Evolutionary conservation across 495 filamentous ascomycete species (phyloP).

Genomic region (Aspergillus bertholletiae): DNA sequence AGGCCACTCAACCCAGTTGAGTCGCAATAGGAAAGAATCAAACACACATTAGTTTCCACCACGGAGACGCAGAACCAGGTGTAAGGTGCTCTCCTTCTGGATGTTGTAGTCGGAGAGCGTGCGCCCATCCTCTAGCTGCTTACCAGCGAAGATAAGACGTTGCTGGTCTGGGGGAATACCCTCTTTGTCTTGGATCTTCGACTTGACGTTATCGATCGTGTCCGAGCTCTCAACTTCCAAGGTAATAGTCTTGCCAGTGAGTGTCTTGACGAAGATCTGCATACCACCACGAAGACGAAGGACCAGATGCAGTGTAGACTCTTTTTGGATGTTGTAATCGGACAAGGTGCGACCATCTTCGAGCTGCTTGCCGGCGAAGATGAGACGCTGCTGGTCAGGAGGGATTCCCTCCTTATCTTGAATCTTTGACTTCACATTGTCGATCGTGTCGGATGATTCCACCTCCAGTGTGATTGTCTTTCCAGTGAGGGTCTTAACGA

Average conservation of each 20-base stretch:
- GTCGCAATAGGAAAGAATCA: conserved; percentile 17
- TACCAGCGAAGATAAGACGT: conserved; percentile 86
- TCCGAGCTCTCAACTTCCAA: conserved; percentile 85
- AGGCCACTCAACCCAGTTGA: conserved; percentile 30
- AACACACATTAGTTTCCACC: conserved; percentile 63
- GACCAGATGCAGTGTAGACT: conserved; percentile 94
- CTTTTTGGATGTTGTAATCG: conserved; percentile 99
- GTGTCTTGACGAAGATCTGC: conserved; percentile 93
- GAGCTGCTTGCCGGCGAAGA: conserved; percentile 96
- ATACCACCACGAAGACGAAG: conserved; percentile 96
- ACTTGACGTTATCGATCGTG: conserved; percentile 91
- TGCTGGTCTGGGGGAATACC: conserved; percentile 88
- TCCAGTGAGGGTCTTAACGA: conserved; percentile 69
- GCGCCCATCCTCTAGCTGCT: conserved; percentile 84
- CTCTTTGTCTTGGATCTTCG: conserved; percentile 91
- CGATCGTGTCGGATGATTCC: conserved; percentile 86
- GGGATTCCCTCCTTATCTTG: conserved; percentile 98
- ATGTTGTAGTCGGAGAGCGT: conserved; percentile 90
- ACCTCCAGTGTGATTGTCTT: conserved; percentile 73
- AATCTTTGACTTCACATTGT: conserved; percentile 98
- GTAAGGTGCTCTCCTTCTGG: conserved; percentile 87
- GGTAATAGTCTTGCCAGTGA: conserved; percentile 91
- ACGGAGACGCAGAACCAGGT: conserved; percentile 84
- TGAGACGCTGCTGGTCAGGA: conserved; percentile 89
- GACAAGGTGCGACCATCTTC: conserved; percentile 89